Evolutionary conservation across 192 early-diverging fungal genomes (phyloP).

Genomic region (Coemansia sp.): DNA sequence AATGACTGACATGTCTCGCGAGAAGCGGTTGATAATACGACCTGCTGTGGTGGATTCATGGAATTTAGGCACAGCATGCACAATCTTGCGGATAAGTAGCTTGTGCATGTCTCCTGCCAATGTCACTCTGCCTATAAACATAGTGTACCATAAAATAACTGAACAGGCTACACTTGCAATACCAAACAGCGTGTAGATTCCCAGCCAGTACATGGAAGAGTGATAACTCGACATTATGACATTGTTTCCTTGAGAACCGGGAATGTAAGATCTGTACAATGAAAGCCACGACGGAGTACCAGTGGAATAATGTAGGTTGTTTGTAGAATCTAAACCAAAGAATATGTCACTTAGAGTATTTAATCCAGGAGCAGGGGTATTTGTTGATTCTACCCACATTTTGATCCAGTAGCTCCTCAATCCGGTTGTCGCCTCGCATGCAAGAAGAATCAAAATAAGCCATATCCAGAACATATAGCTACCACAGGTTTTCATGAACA

Average conservation of each 20-base stretch:
- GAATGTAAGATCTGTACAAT: too few relatives aligned
- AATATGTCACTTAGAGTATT: not conserved
- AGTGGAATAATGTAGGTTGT: constrained; percentile 23
- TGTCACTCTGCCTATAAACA: constrained; percentile 54
- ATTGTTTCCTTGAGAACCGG: too few relatives aligned
- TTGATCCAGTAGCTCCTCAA: too few relatives aligned
- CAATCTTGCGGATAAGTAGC: constrained; percentile 57
- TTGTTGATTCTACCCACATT: not conserved
- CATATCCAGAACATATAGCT: constrained; percentile 58
- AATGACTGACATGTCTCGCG: constrained; percentile 77
- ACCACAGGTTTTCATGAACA: constrained; percentile 68
- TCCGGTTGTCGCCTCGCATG: too few relatives aligned
- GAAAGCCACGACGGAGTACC: too few relatives aligned
- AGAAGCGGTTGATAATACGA: constrained; percentile 82
- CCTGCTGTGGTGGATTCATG: constrained; percentile 87
- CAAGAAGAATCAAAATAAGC: too few relatives aligned
- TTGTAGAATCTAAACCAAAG: not conserved
- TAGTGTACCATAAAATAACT: constrained; percentile 39
- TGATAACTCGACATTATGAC: too few relatives aligned
- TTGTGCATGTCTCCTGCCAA: constrained; percentile 63
- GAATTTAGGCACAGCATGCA: constrained; percentile 75
- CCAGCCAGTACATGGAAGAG: constrained; percentile 59
- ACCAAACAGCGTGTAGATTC: constrained; percentile 64
- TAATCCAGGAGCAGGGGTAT: not conserved
- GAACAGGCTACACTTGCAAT: constrained; percentile 34